These are phyloP conservation scores for Claviceps fusiformis DNA, from an alignment of 2,329 filamentous ascomycete genomes.

Conservation along the genomic window DNA sequence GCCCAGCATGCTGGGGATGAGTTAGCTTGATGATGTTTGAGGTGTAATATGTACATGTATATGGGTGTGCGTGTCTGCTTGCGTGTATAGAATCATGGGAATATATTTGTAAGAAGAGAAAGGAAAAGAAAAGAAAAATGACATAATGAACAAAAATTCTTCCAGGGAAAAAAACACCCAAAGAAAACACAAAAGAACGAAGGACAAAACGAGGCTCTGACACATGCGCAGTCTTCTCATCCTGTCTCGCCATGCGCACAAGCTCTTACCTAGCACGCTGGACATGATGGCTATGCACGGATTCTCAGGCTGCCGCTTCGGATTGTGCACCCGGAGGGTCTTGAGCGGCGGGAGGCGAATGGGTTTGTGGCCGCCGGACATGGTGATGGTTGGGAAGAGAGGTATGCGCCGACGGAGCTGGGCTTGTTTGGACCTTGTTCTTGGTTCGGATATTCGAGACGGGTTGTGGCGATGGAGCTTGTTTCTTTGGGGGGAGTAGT, in stretches of 20 bases:
- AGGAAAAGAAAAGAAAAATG: too few relatives aligned
- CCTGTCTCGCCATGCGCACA: too few relatives aligned
- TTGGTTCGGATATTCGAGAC: neutral
- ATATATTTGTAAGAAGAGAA: too few relatives aligned
- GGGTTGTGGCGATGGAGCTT: neutral
- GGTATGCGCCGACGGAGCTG: neutral
- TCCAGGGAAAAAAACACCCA: too few relatives aligned
- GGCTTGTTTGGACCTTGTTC: neutral
- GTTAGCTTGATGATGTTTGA: neutral
- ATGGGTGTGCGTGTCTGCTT: neutral
- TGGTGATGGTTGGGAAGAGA: conserved; percentile 10
- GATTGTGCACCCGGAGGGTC: conserved; percentile 38
- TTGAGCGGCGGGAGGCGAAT: conserved; percentile 46
- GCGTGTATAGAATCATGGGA: neutral
- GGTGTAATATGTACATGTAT: neutral
- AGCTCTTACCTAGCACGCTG: conserved; percentile 37
- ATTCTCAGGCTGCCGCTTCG: conserved; percentile 34
- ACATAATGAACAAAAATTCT: too few relatives aligned
- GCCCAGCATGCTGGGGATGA: conserved; percentile 61
- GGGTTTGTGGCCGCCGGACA: conserved; percentile 33
- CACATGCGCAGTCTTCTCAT: too few relatives aligned
- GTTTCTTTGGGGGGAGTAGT: too few relatives aligned
- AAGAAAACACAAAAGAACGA: too few relatives aligned
- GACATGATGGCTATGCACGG: conserved; percentile 45
- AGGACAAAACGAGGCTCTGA: too few relatives aligned